phyloP scores from a whole-genome alignment of 306 rosid genomes.

The Sicyos baderoa region DNA sequence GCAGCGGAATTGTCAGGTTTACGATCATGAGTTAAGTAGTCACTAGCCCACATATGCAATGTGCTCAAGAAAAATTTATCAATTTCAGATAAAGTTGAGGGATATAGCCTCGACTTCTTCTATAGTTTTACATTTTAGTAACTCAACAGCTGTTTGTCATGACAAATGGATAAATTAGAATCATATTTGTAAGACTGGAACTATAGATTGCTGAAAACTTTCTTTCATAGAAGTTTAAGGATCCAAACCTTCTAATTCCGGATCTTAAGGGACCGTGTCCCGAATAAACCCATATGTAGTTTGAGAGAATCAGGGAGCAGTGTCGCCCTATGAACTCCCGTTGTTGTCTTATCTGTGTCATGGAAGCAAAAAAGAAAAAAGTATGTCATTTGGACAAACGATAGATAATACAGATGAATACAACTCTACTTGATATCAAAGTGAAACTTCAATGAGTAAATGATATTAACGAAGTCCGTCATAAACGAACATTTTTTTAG shows the following conservation, averaged over 20 bases:
- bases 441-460: neutral
- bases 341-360: slow-evolving; percentile 69
- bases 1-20: slow-evolving; percentile 19
- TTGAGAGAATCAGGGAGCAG: slow-evolving; percentile 60
- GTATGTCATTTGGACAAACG: slow-evolving; percentile 8
- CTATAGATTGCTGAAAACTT: neutral
- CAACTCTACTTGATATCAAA: neutral
- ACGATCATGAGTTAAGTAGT: neutral
- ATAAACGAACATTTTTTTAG: neutral
- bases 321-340: slow-evolving; percentile 55
- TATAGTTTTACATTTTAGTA: neutral
- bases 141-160: neutral
- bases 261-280: slow-evolving; percentile 64
- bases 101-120: neutral
- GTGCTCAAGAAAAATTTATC: neutral
- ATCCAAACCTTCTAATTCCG: slow-evolving; percentile 62
- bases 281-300: slow-evolving; percentile 63
- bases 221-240: slow-evolving; percentile 2
- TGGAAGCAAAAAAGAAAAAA: slow-evolving; percentile 22
- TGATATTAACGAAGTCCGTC: neutral
- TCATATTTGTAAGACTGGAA: neutral
- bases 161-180: neutral
- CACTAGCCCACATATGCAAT: neutral
- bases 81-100: neutral
- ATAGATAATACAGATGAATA: neutral